phyloP scores from a whole-genome alignment of 768 basidiomycete species.

The Fomitopsis serialis region DNA sequence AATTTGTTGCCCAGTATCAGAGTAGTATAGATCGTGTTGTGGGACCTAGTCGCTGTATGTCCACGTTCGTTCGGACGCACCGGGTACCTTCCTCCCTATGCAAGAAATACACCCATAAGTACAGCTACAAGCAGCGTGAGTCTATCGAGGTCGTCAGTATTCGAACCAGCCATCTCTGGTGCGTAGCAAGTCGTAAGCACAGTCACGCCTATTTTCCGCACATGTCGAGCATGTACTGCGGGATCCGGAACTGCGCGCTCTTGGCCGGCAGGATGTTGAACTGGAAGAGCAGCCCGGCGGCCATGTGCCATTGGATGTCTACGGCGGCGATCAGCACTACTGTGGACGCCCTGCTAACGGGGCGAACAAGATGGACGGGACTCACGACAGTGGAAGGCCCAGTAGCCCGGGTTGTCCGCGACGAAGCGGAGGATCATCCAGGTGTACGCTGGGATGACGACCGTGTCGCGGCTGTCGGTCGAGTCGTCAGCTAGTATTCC shows the following conservation, averaged over 20 bases:
- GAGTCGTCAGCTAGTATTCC: not conserved
- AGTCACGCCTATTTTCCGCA: conserved; percentile 13
- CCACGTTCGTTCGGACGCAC: no score
- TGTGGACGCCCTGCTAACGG: conserved; percentile 24
- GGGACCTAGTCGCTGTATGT: no score
- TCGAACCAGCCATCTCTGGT: no score
- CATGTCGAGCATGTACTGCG: conserved; percentile 28
- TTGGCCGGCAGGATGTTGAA: conserved; percentile 32
- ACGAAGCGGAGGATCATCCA: conserved; percentile 35
- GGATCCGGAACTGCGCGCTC: conserved; percentile 29
- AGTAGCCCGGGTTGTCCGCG: conserved; percentile 39
- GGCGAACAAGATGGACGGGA: conserved; percentile 15
- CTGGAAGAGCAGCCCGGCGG: conserved; percentile 35
- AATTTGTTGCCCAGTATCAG: no score
- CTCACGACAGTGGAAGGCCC: conserved; percentile 42
- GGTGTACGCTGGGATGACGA: conserved; percentile 33
- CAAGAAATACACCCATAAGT: no score
- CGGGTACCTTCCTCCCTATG: no score
- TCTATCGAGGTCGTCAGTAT: no score
- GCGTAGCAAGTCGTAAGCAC: no score
- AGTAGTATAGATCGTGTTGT: no score
- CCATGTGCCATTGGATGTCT: conserved; percentile 7
- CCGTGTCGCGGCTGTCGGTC: conserved; percentile 31
- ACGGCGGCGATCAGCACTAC: not conserved
- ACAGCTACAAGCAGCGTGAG: no score